phyloP scores from a whole-genome alignment of 2,329 filamentous ascomycete genomes.

The Fonsecaea multimorphosa region DNA sequence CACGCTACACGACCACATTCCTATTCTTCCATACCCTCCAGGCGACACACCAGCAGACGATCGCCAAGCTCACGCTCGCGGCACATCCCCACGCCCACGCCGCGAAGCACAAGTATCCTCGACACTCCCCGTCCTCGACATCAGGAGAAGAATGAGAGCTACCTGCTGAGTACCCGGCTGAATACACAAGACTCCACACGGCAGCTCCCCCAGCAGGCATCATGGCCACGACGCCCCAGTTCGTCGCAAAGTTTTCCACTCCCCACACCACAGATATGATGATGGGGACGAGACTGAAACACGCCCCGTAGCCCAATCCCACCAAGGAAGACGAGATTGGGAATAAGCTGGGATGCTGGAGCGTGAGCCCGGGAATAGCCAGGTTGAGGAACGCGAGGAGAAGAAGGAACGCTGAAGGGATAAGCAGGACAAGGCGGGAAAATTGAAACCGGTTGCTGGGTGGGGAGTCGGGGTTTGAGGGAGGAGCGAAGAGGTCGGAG shows the following conservation, averaged over 20 bases:
- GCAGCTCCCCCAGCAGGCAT: conserved; percentile 86
- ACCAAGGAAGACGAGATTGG: conserved; percentile 84
- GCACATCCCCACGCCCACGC: conserved; percentile 82
- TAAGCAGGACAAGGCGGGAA: conserved; percentile 79
- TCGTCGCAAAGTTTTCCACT: conserved; percentile 97
- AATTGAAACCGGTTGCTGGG: conserved; percentile 51
- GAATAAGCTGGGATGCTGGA: conserved; percentile 78
- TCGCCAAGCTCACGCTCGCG: conserved; percentile 77
- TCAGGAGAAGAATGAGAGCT: conserved; percentile 37
- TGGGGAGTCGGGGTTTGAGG: conserved; percentile 47
- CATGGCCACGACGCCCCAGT: conserved; percentile 95
- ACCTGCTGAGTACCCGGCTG: conserved; percentile 51
- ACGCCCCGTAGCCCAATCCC: conserved; percentile 89
- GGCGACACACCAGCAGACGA: conserved; percentile 73
- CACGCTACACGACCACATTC: conserved; percentile 69
- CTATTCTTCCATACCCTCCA: conserved; percentile 85
- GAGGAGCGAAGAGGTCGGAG: conserved; percentile 81
- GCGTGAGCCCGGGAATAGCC: conserved; percentile 75
- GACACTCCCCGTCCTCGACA: conserved; percentile 67
- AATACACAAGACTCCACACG: conserved; percentile 90
- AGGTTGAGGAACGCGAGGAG: conserved; percentile 78
- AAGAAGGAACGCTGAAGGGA: conserved; percentile 75
- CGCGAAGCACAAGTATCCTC: conserved; percentile 81
- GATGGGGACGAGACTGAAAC: conserved; percentile 87
- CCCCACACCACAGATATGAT: conserved; percentile 98